Evolutionary conservation across 2,329 filamentous ascomycete genomes (phyloP).

Genomic region (Septoria linicola): DNA sequence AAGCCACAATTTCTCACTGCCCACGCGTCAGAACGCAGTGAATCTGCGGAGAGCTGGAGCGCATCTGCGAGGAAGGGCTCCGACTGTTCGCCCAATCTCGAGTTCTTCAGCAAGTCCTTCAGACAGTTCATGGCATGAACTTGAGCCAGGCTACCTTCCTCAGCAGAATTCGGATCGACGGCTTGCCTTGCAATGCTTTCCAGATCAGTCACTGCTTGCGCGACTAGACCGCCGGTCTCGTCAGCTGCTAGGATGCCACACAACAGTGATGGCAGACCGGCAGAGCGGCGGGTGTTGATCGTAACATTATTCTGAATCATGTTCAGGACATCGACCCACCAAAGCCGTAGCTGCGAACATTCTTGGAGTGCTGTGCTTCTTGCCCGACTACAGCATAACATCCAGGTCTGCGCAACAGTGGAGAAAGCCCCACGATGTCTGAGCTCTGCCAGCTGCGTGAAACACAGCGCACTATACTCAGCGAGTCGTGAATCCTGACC

Average conservation of each 20-base stretch:
- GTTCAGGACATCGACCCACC: constrained; percentile 57
- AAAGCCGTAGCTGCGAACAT: constrained; percentile 57
- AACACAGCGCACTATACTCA: constrained; percentile 59
- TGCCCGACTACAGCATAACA: constrained; percentile 70
- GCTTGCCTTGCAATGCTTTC: constrained; percentile 54
- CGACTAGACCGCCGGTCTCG: constrained; percentile 56
- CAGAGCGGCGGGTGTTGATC: constrained; percentile 81
- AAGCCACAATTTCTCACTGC: constrained; percentile 91
- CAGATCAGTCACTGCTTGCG: constrained; percentile 63
- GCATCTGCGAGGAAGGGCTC: constrained; percentile 72
- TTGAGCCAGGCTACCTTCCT: constrained; percentile 68
- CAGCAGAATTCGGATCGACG: constrained; percentile 34
- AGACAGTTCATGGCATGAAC: constrained; percentile 94
- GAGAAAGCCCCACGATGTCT: constrained; percentile 92
- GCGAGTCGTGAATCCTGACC: constrained; percentile 4
- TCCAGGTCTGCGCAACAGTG: constrained; percentile 85
- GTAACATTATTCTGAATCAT: constrained; percentile 62
- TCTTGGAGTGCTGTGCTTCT: constrained; percentile 49
- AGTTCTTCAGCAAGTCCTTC: constrained; percentile 86
- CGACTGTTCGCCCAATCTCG: constrained; percentile 68
- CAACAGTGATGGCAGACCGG: constrained; percentile 84
- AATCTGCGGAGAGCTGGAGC: constrained; percentile 75
- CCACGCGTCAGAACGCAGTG: constrained; percentile 81
- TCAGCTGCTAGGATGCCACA: constrained; percentile 75
- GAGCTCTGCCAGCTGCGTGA: constrained; percentile 76